phyloP scores from a whole-genome alignment of 139 green algal genomes.

The Pleodorina starrii region DNA sequence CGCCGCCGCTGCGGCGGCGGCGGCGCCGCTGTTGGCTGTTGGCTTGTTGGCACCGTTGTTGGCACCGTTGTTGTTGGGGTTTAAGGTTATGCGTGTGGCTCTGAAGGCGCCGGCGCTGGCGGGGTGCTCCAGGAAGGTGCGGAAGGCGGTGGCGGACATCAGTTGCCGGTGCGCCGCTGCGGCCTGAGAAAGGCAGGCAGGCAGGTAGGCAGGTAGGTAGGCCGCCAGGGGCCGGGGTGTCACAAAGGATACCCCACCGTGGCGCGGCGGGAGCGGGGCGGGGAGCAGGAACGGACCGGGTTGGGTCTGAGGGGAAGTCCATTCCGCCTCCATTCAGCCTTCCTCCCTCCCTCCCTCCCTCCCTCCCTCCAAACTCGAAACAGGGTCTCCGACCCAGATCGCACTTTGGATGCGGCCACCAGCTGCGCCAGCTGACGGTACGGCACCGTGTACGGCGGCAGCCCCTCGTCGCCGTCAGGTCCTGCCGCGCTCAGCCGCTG shows the following conservation, averaged over 20 bases:
- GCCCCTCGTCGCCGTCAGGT: neutral
- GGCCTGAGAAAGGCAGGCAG: neutral
- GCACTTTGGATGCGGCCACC: neutral
- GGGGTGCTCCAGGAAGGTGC: neutral
- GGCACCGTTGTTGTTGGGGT: neutral
- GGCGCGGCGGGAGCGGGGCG: no score
- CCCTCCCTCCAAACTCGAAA: no score
- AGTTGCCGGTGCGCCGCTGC: neutral
- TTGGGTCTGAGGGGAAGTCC: no score
- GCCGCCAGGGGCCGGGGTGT: no score
- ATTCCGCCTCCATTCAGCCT: no score
- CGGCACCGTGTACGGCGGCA: neutral
- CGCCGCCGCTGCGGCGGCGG: no score
- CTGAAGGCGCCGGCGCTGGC: neutral
- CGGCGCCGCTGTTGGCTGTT: no score
- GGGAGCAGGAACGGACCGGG: no score
- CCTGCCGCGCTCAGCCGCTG: neutral
- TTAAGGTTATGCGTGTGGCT: neutral
- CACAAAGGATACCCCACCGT: no score
- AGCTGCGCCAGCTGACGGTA: neutral
- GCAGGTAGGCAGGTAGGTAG: no score
- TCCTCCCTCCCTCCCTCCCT: no score
- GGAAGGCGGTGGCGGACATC: neutral
- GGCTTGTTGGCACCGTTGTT: neutral
- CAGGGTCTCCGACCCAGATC: no score